A percentile compares a stretch with the other conserved stretches of the same genome.
These are phyloP conservation scores for Trypanosoma theileri DNA, from an alignment of 208 protist genomes.

Conservation along the genomic window DNA sequence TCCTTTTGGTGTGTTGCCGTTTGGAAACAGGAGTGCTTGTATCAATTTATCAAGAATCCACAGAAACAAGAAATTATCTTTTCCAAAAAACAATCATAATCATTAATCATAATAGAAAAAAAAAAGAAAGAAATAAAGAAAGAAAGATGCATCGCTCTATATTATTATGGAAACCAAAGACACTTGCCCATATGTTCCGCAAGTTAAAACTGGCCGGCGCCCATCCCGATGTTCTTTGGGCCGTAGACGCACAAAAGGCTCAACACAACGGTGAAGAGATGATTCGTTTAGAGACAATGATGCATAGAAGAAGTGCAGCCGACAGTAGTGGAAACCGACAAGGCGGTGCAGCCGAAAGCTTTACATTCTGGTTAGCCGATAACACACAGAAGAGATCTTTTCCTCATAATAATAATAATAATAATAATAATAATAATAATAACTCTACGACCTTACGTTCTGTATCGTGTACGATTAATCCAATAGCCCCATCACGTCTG, in stretches of 20 bases:
- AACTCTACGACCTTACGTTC: conserved; percentile 28
- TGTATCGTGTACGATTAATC: conserved; percentile 65
- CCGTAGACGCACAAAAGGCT: conserved; percentile 81
- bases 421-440: background rate
- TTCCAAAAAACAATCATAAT: background rate
- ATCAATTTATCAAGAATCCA: too few relatives aligned
- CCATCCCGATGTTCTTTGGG: conserved; percentile 82
- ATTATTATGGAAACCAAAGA: conserved; percentile 35
- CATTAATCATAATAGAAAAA: background rate
- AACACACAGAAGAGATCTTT: background rate
- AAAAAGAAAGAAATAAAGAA: background rate
- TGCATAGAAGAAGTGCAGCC: conserved; percentile 53
- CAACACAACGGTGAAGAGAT: conserved; percentile 89
- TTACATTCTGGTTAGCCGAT: conserved; percentile 67
- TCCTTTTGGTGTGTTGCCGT: too few relatives aligned
- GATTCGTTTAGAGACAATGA: conserved; percentile 78
- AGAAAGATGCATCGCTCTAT: conserved; percentile 27
- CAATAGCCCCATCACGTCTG: conserved; percentile 34
- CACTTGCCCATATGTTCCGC: conserved; percentile 79
- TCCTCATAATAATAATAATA: background rate
- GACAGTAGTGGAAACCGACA: conserved; percentile 1
- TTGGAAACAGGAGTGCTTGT: too few relatives aligned
- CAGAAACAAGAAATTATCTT: too few relatives aligned
- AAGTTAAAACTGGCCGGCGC: conserved; percentile 84
- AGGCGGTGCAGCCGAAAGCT: conserved; percentile 38